Base-by-base conservation (phyloP, 495 filamentous ascomycete species). In the Melanomma pulvis-pyrius region DNA sequence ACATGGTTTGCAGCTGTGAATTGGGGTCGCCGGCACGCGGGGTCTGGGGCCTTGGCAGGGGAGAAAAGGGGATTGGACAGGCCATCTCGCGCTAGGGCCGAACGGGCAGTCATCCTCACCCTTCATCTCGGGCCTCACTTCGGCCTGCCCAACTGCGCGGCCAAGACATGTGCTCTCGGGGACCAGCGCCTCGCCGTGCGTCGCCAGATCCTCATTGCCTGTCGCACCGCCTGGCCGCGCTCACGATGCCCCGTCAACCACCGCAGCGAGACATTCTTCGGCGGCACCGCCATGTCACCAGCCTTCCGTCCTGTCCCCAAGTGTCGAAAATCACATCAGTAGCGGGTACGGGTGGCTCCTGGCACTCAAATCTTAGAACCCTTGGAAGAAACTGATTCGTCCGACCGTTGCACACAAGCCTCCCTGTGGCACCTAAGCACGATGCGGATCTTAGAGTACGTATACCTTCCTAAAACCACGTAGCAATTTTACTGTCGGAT, bases 51-150 rank as follows among this genome's bases (percentile, higher is more conserved):
- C 53, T 59, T 59, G 62, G 62, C 62, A 65, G 60, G 60, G 60
- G 50, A 49, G 41, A 5, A 1, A 21, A 34, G 30, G 30, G 30
- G 30, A 34, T 34, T 44, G 39, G 39, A 44, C 39, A 17, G 39
- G 8, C 8, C 13, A 15, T 12, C 39, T 17, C 39, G 19, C 11
- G 41, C 54, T 50, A 50, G 44, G 21, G 26, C 54, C n/a, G 44
- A 41, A 52, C 12, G 13, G 25, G 36, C 54, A n/a, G 62, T 46
- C 54, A 47, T 46, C 36, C 21, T 61, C 30, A 24, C 53, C 62
- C 60, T 61, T 61, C 59, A 61, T 61, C 59, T 61, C 59, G 39
- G 25, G 34, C 46, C 49, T 59, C 53, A 25, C 28, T 51, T 59
- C 30, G 44, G 46, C 46, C 44, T 51, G 53, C 44, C 62, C 62